Evolutionary conservation across 805 yeast genomes (phyloP), one percentile per base, ranked within the genome.

Genomic region (Candida fluviatilis): DNA sequence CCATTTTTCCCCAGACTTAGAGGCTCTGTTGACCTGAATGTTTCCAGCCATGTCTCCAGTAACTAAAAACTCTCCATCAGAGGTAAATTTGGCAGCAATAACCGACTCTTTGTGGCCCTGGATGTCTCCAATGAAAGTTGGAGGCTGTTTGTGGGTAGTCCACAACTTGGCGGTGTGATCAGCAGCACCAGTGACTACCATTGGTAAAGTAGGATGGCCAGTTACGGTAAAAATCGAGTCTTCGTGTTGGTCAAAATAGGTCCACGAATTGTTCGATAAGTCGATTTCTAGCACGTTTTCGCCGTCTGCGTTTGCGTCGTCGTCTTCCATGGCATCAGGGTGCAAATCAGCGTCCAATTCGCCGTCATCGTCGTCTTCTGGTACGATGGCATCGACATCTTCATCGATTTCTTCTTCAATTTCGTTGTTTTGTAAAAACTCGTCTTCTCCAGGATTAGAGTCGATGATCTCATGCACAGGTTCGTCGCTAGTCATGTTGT

Each of bases 1-100:
- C 98, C 98, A 91, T 40, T 77, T 76, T 57, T 90, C 88, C 19
- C 95, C 96, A 32, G 83, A 82, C 50, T 82, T 82, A 33, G 73
- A 60, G 5, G 90, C 66, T 55, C 79, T 76, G 66, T 82, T 85
- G 12, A 89, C 78, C 49, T 85, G 71, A 21, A 91, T 71, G 51
- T 79, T 79, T 38, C 99, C 98, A 38, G 80, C 80, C 99, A 93
- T 93, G 62, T 95, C 99, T 28, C 91, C 98, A 4, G 96, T 84
- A 10, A 93, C 73, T 31, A 86, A 68, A 52, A 69, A 89, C 32
- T 78, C 72, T 18, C 98, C 99, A 52, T 87, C 93, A 26, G 69
- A 62, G 1, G 95, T 80, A 62, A 93, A 93, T 0, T 81, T 88
- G 36, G 93, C 90, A 5, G 87, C 71, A 36, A 88, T 76, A 3